Evolutionary conservation across 2,329 filamentous ascomycete species (phyloP), one percentile per base, ranked within the genome.

Genomic region (Ophiostoma novo-ulmi): DNA sequence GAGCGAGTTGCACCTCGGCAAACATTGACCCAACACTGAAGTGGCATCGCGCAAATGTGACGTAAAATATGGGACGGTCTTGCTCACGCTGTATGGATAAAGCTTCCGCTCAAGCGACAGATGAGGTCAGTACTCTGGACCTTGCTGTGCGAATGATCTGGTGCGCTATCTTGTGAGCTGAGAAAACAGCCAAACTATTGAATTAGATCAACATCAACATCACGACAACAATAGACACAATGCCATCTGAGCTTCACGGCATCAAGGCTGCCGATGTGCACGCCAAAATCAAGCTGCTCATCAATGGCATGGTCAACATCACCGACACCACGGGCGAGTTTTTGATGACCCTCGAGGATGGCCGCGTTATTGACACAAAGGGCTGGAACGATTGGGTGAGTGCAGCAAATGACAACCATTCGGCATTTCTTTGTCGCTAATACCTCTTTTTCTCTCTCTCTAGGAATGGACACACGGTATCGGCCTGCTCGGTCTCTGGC

Each of bases 331-430:
- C 89, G 0, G 91, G 91, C 68, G 84, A 91, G 76, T 94, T 93
- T 78, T 83, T 94, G 35, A 81, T 93, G 72, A 87, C 83, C 26
- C 84, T 94, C 48, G 82, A 85, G 1, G 91, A 94, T 75, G 91
- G 91, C 71, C 86, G 89, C 48, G 82, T 93, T 68, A 93, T 94
- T 76, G 91, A 94, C 79, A 93, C 91, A 71, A 94, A 94, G 79
- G 91, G 90, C 71, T 94, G 91, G 91, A 85, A 90, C 73, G 89
- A 89, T 76, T 94, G 91, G 91, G 72, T 73, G 26, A n/a, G 69
- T 38, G 31, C 20, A 48, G 8, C 14, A 26, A 38, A 13, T 61
- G 1, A 31, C 31, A 31, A 26, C 52, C 5, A 44, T 66, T 3
- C 14, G 26, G 36, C 14, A 41, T 61, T 5, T 8, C 3, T 3